Base-by-base conservation (phyloP, 208 protist species). In the Acanthamoeba triangularis region DNA sequence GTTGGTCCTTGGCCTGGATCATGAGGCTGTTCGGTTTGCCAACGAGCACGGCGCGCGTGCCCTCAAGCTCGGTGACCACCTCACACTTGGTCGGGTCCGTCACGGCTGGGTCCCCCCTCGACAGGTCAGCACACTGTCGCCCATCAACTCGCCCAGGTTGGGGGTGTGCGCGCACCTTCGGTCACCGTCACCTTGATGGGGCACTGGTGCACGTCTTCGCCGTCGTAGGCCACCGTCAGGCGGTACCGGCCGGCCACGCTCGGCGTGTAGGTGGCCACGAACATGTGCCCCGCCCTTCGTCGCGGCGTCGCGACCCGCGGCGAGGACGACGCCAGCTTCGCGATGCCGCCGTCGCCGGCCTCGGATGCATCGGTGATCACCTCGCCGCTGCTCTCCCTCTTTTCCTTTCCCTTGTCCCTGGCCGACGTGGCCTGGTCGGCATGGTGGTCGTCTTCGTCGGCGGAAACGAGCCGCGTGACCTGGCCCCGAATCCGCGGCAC, bases 211-310 rank as follows among this genome's bases (percentile, higher is more conserved):
- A 82, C 23, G 37, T 82, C 74, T 14, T 44, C 37, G 41, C 74
- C 74, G 33, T 44, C 74, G 74, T 82, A 82, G 37, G 37, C 11
- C 14, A 82, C 74, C 35, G 8, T 41, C 33, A 82, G 41, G 6
- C 74, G 74, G 41, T 82, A 82, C 11, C 74, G 74, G 10, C 74
- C 74, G n/a, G 41, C 74, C 74, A 82, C 41, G 41, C 23, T n/a
- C 8, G 74, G 74, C 37, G 74, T 82, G 74, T 82, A 82, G 37
- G 74, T 52, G 37, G 74, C 74, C 33, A 82, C 74, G 33, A 82
- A 82, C 74, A 49, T 28, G 41, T 54, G 74, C 23, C 23, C 11
- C 25, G 69, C 69, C 33, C 33, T 35, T 7, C 69, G 69, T 13
- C 35, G n/a, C 10, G 59, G 59, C 25, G 59, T 30, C 5, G 30